A percentile compares a stretch with the other conserved stretches of the same genome.
Evolutionary conservation across 345 rosid genomes (phyloP).

Genomic region (Arabis hirsuta): DNA sequence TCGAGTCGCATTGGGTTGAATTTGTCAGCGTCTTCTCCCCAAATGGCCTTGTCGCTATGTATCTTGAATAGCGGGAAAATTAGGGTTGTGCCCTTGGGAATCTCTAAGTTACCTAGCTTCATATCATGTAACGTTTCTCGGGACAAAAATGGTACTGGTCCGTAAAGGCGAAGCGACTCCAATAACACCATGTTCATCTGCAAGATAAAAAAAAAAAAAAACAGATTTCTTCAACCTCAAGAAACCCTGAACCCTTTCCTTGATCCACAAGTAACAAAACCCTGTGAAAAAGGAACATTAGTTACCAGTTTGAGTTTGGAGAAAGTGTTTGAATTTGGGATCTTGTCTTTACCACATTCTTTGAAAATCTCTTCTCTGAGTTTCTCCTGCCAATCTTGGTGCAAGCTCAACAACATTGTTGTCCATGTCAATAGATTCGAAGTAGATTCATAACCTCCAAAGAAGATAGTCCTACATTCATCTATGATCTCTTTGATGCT

Average conservation of each 20-base stretch:
- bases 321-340: slow-evolving; percentile 51
- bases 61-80: slow-evolving; percentile 42
- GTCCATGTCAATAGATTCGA: slow-evolving; percentile 53
- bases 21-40: slow-evolving; percentile 65
- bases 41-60: slow-evolving; percentile 48
- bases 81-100: slow-evolving; percentile 52
- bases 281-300: not conserved
- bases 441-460: slow-evolving; percentile 58
- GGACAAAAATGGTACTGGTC: slow-evolving; percentile 38
- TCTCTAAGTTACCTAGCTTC: slow-evolving; percentile 50
- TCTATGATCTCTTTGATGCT: slow-evolving; percentile 48
- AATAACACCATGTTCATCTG: slow-evolving; percentile 63
- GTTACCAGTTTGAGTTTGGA: slow-evolving; percentile 54
- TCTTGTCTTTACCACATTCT: slow-evolving; percentile 40
- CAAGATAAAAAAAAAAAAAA: slow-evolving; percentile 4
- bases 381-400: slow-evolving; percentile 57
- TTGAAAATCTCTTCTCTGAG: slow-evolving; percentile 53
- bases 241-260: not conserved
- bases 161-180: slow-evolving; percentile 60
- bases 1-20: slow-evolving; percentile 57
- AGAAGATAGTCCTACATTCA: slow-evolving; percentile 61
- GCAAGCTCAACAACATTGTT: slow-evolving; percentile 46
- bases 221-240: not conserved
- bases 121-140: slow-evolving; percentile 48
- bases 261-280: not conserved